A percentile compares a stretch with the other conserved stretches of the same genome.
Evolutionary conservation across 2,329 filamentous ascomycete genomes (phyloP).

Genomic region (Septoria linicola): DNA sequence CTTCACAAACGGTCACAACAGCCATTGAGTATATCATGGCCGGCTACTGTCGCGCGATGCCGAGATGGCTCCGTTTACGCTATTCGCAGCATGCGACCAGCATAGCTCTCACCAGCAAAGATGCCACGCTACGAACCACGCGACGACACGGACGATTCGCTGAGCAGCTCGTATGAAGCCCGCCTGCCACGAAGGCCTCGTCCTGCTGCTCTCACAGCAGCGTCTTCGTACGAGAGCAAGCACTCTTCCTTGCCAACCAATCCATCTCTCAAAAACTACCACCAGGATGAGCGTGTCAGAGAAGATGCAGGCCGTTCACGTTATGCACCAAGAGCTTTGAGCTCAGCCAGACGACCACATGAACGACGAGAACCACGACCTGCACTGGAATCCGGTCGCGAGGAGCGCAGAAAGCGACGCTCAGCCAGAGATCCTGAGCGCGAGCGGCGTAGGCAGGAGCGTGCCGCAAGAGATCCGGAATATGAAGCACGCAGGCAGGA

Average conservation of each 20-base stretch:
- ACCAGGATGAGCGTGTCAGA: background rate
- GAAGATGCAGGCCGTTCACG: background rate
- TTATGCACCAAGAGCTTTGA: background rate
- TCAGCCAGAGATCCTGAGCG: slow-evolving; percentile 11
- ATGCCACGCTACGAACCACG: background rate
- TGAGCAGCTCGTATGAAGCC: background rate
- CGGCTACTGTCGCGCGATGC: background rate
- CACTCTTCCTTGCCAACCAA: background rate
- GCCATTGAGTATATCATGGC: background rate
- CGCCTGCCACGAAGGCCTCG: background rate
- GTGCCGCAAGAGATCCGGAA: slow-evolving; percentile 5
- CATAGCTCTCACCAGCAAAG: background rate
- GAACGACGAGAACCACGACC: background rate
- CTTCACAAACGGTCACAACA: background rate
- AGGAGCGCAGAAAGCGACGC: slow-evolving; percentile 1
- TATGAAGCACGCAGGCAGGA: slow-evolving; percentile 4
- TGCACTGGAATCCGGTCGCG: background rate
- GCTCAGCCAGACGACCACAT: background rate
- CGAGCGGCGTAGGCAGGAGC: slow-evolving; percentile 5
- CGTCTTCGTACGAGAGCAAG: background rate
- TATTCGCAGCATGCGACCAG: background rate
- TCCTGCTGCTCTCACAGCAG: background rate
- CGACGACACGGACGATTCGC: background rate
- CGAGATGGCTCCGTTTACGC: background rate
- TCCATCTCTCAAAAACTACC: background rate